Evolutionary conservation across 2,329 filamentous ascomycete genomes (phyloP), one percentile per base, ranked within the genome.

Genomic region (Fusarium buharicum): DNA sequence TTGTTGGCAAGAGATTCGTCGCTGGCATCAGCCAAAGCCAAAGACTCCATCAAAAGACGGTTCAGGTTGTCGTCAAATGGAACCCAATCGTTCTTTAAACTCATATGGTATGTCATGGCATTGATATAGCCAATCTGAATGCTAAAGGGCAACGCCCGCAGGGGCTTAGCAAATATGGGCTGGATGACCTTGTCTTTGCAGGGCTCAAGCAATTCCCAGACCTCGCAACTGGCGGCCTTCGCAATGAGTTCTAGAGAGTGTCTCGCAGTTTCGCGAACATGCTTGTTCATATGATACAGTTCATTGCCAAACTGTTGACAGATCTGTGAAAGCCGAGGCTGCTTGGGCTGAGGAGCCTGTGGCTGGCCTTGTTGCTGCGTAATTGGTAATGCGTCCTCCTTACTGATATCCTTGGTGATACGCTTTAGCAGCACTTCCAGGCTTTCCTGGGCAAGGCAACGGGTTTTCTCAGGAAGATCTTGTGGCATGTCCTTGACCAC

Each of bases 71-170:
- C 94, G 66, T 97, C 95, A 74, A 98, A 97, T 8, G 89, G 87
- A 22, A 99, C 87, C 70, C 97, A 94, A 64, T 95, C 90, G 44
- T 90, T 88, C 74, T 96, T 94, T 44, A 99, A 82, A 53, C 90
- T 89, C 79, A 99, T 86, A 72, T 96, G 96, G 76, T 96, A 99
- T 0, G 92, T 97, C 72, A 99, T 93, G 1, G 95, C 95, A 74
- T 99, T 96, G 67, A 99, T 97, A 72, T 96, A 98, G 4, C 95
- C 96, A 67, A 99, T 99, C 78, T 99, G 96, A 3, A 92, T 94
- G 6, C 92, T 85, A 72, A 99, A 99, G 0, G 95, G 95, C 59
- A 99, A 80, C 1, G 95, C 96, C 59, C 95, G 86, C 17, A 99
- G 78, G 13, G 95, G 95, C 74, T 99, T 99, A 66, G 92, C 91